phyloP scores from a whole-genome alignment of 2,329 filamentous ascomycete genomes.

The Alternaria sp. region DNA sequence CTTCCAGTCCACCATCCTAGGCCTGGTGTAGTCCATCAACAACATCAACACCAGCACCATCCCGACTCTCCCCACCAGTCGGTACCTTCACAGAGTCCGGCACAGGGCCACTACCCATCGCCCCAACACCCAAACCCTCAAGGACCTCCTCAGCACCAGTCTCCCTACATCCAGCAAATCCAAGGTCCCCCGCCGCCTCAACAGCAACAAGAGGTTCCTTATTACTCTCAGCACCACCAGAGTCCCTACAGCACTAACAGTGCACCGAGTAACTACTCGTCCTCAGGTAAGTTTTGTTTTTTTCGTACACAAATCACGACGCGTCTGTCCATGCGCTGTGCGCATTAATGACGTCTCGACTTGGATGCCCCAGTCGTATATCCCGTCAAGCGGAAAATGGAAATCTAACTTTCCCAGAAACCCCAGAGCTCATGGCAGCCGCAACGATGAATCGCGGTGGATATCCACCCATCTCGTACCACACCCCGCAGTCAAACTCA shows the following conservation, averaged over 20 bases:
- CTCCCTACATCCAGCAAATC: slow-evolving; percentile 72
- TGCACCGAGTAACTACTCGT: slow-evolving; percentile 83
- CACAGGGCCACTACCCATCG: slow-evolving; percentile 70
- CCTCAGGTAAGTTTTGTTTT: slow-evolving; percentile 60
- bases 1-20: slow-evolving; percentile 71
- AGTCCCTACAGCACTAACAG: slow-evolving; percentile 85
- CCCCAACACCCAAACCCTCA: slow-evolving; percentile 69
- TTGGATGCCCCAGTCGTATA: slow-evolving; percentile 11
- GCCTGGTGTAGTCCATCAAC: slow-evolving; percentile 69
- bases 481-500: slow-evolving; percentile 94
- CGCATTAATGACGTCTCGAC: slow-evolving; percentile 21
- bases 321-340: slow-evolving; percentile 18
- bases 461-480: slow-evolving; percentile 87
- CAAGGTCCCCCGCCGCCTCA: slow-evolving; percentile 69
- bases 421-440: slow-evolving; percentile 73
- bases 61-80: slow-evolving; percentile 69
- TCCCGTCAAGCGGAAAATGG: slow-evolving; percentile 12
- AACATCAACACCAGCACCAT: slow-evolving; percentile 58
- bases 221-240: slow-evolving; percentile 82
- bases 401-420: slow-evolving; percentile 70
- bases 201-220: slow-evolving; percentile 71
- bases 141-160: slow-evolving; percentile 59
- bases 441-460: slow-evolving; percentile 69
- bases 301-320: slow-evolving; percentile 6
- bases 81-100: slow-evolving; percentile 65